Evolutionary conservation across 2,329 filamentous ascomycete species (phyloP), one percentile per base, ranked within the genome.

Genomic region (Colletotrichum incanum): DNA sequence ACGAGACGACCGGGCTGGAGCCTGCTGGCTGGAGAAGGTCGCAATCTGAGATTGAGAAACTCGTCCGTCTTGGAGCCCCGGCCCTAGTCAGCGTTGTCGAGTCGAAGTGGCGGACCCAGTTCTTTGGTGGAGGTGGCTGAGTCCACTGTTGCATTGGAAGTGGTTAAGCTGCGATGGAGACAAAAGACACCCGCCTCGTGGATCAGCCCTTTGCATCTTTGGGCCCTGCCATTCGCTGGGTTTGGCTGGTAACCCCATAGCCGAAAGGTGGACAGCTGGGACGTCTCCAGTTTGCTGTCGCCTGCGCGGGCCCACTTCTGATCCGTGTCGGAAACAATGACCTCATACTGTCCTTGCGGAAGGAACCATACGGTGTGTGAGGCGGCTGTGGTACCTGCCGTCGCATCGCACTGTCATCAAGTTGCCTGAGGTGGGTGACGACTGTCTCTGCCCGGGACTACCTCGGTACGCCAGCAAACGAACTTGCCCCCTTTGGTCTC

Each of bases 271-370:
- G 52, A 6, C 28, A 34, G 52, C 52, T 63, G 50, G 64, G 45
- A 71, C 41, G 64, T 67, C 54, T 41, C 63, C 67, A 67, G 50
- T 43, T 60, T 26, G 67, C 49, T 71, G 56, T 55, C 55, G 68
- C 31, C 41, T 50, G 41, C 59, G 28, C 34, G 37, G 14, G 45
- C 54, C 69, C 59, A 69, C 52, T 4, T 6, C 4, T 20, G 59
- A n/a, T 72, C 59, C 69, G 69, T 72, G 65, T 47, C 20, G 52
- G 5, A 34, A 60, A 63, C 39, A 47, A 69, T 72, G 69, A 72
- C 69, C 65, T 72, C 69, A 72, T 64, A 64, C 65, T 72, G 65
- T 64, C n/a, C 45, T n/a, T 7, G 14, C 45, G 18, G 12, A 3
- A 11, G 14, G 41, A 45, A 50, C 18, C 8, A 20, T 14, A 52